phyloP scores from a whole-genome alignment of 305 asterid species.

The Fraxinus greggii region DNA sequence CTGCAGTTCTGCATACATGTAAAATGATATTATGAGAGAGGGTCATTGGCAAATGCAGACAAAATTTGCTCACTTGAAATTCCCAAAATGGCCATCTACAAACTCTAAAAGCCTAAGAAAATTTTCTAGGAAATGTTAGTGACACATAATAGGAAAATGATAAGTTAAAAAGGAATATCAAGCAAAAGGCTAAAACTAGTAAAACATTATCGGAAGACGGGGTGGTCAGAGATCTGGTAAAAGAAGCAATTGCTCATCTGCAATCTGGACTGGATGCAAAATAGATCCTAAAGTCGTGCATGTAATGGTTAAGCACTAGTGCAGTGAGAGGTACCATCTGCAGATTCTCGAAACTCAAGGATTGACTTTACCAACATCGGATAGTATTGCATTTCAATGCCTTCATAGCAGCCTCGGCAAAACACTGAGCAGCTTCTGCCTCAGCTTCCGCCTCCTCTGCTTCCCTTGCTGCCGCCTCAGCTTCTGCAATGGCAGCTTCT shows the following conservation, averaged over 20 bases:
- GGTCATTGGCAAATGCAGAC: not conserved
- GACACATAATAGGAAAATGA: not conserved
- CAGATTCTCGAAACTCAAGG: conserved; percentile 9
- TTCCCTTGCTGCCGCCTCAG: conserved; percentile 83
- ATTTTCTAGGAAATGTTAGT: not conserved
- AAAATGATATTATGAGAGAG: no score
- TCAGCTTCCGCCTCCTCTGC: conserved; percentile 96
- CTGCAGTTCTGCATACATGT: conserved; percentile 30
- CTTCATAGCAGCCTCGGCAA: conserved; percentile 71
- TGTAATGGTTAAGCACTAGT: not conserved
- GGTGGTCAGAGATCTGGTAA: not conserved
- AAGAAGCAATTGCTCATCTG: not conserved
- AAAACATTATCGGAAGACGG: not conserved
- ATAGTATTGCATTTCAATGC: conserved; percentile 54
- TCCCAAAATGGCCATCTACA: not conserved
- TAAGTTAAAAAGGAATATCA: not conserved
- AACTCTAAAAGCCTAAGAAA: not conserved
- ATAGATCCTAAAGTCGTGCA: not conserved
- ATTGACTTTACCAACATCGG: conserved; percentile 56
- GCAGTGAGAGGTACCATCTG: not conserved
- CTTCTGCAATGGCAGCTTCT: conserved; percentile 85
- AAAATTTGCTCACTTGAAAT: not conserved
- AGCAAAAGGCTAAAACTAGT: not conserved
- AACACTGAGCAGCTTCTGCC: conserved; percentile 88
- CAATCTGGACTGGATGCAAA: not conserved